These are phyloP conservation scores for Oidium heveae DNA, from an alignment of 2,329 filamentous ascomycete species.

Conservation along the genomic window DNA sequence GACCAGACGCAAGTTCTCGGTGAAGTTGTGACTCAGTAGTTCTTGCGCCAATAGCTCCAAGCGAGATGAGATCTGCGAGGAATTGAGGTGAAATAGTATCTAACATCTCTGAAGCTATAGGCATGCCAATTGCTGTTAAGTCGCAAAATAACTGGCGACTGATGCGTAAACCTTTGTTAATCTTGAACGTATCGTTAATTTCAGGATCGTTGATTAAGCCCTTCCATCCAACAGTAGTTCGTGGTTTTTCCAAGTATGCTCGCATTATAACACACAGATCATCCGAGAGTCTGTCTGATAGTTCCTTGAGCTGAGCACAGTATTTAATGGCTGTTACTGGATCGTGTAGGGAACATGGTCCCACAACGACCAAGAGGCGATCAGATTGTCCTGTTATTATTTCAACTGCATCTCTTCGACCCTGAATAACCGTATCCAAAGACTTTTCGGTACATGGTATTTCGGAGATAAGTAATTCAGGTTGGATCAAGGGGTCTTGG, in stretches of 20 bases:
- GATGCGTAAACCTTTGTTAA: conserved; percentile 90
- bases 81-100: conserved; percentile 98
- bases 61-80: conserved; percentile 70
- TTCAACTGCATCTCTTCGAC: conserved; percentile 20
- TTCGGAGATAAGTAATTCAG: conserved; percentile 65
- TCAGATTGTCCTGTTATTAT: conserved; percentile 1
- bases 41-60: conserved; percentile 83
- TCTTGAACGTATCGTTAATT: conserved; percentile 90
- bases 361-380: conserved; percentile 79
- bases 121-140: conserved; percentile 66
- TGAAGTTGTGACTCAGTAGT: conserved; percentile 94
- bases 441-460: conserved; percentile 44
- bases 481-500: conserved; percentile 81
- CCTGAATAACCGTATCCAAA: conserved; percentile 43
- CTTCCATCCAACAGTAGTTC: conserved; percentile 97
- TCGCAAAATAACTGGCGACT: conserved; percentile 88
- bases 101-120: conserved; percentile 93
- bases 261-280: conserved; percentile 92
- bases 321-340: conserved; percentile 74
- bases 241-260: conserved; percentile 94
- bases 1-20: conserved; percentile 73
- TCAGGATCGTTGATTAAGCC: conserved; percentile 97
- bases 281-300: conserved; percentile 54
- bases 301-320: conserved; percentile 47
- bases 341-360: conserved; percentile 94